Percentiles rank a stretch among this genome's conserved stretches.
These are phyloP conservation scores for Linnemannia elongata DNA, from an alignment of 192 early-diverging fungal species.

Conservation along the genomic window DNA sequence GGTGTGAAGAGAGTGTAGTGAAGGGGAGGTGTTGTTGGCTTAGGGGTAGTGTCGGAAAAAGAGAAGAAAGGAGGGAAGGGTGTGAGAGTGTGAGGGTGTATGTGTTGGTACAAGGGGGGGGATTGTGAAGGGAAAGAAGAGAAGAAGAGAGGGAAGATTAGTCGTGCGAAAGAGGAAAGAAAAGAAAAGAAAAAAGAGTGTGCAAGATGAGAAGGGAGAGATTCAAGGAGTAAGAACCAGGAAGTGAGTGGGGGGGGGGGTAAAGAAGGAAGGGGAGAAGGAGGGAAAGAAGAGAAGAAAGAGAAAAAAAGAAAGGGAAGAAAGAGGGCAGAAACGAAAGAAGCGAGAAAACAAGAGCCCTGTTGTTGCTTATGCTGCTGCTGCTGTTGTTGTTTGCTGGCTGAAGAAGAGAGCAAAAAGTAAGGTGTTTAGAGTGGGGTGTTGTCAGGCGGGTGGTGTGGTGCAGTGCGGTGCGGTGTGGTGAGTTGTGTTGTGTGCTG, in stretches of 20 bases:
- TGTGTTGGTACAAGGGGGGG: neutral
- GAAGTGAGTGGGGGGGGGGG: neutral
- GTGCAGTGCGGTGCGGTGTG: no score
- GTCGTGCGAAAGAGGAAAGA: neutral
- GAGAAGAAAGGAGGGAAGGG: neutral
- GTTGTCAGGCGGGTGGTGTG: neutral
- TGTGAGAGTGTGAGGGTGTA: neutral
- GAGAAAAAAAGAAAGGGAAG: neutral
- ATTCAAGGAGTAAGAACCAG: neutral
- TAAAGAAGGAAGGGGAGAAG: neutral
- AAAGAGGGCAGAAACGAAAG: neutral
- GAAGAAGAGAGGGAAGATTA: neutral
- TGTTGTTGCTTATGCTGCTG: no score
- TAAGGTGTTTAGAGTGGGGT: neutral
- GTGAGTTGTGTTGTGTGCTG: neutral
- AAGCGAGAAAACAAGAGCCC: slow-evolving; percentile 10
- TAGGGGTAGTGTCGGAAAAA: neutral
- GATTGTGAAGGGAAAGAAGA: neutral
- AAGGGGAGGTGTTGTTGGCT: slow-evolving; percentile 15
- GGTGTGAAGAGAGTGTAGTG: neutral
- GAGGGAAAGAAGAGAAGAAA: neutral
- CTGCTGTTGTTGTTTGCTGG: no score
- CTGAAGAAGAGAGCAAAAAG: no score
- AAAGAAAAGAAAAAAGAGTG: slow-evolving; percentile 7
- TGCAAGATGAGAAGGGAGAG: neutral